A percentile compares a stretch with the other conserved stretches of the same genome.
Conservation (phyloP, 164 flowering plant genomes). For the Liriodendron chinense region DNA sequence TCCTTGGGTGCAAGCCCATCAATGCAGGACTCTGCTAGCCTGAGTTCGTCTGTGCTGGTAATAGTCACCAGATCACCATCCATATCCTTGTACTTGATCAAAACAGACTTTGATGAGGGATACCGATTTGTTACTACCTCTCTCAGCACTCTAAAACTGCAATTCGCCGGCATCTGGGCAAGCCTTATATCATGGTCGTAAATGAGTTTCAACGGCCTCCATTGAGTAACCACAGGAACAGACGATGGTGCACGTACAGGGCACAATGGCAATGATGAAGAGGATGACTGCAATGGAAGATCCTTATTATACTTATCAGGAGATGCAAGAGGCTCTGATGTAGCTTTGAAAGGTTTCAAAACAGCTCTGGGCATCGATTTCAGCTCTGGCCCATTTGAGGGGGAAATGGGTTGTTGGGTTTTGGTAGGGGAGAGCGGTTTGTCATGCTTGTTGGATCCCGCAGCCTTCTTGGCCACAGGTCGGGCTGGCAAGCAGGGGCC, state of each 20-base stretch:
- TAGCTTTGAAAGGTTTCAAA: slow-evolving; percentile 51
- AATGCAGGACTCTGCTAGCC: slow-evolving; percentile 69
- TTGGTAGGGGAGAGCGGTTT: slow-evolving; percentile 16
- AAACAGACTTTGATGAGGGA: slow-evolving; percentile 78
- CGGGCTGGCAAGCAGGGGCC: slow-evolving; percentile 91
- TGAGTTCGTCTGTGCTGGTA: slow-evolving; percentile 74
- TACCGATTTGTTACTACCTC: slow-evolving; percentile 73
- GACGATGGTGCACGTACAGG: slow-evolving; percentile 18
- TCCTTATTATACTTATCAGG: slow-evolving; percentile 34
- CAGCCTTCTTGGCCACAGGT: slow-evolving; percentile 56
- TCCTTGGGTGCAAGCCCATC: slow-evolving; percentile 32
- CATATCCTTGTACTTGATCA: slow-evolving; percentile 84
- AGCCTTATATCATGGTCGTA: slow-evolving; percentile 97
- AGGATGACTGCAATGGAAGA: slow-evolving; percentile 9
- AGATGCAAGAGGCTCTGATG: slow-evolving; percentile 24
- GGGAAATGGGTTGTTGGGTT: slow-evolving; percentile 16
- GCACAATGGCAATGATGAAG: slow-evolving; percentile 1
- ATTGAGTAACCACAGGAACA: slow-evolving; percentile 25
- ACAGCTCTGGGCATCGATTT: slow-evolving; percentile 48
- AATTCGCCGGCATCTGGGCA: slow-evolving; percentile 81
- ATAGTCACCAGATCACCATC: slow-evolving; percentile 97
- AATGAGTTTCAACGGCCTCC: slow-evolving; percentile 86
- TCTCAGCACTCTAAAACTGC: slow-evolving; percentile 69
- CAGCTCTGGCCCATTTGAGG: slow-evolving; percentile 42
- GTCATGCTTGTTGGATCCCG: slow-evolving; percentile 38